Evolutionary conservation across 73 alveolate species (phyloP).

Genomic region (Tetrahymena elliotti): DNA sequence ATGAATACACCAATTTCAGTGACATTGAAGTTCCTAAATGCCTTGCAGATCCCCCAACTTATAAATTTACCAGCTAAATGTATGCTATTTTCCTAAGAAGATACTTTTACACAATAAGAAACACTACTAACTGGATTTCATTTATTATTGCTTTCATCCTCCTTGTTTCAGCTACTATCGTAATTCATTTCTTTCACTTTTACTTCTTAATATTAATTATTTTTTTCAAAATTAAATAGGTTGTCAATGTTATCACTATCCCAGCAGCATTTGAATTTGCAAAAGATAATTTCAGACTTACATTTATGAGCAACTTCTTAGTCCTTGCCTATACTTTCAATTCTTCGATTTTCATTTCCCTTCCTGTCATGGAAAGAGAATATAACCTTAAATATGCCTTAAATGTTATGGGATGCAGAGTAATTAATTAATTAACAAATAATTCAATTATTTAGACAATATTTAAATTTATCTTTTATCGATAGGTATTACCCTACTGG

Average conservation of each 20-base stretch:
- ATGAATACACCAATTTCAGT: neutral
- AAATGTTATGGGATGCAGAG: constrained; percentile 38
- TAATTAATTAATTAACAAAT: neutral
- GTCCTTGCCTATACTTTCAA: constrained; percentile 27
- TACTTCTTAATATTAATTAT: neutral
- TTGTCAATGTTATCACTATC: neutral
- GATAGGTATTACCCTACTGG: constrained; percentile 17
- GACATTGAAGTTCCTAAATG: constrained; percentile 14
- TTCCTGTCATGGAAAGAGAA: constrained; percentile 37
- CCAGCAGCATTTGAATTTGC: neutral
- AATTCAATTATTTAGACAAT: neutral
- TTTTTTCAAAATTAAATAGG: neutral
- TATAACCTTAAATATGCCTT: constrained; percentile 20
- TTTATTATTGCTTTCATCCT: constrained; percentile 14
- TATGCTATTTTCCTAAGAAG: constrained; percentile 18
- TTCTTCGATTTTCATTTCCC: constrained; percentile 16
- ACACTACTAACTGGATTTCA: constrained; percentile 8
- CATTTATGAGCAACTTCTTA: constrained; percentile 9
- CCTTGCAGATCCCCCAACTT: constrained; percentile 7
- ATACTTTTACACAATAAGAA: constrained; percentile 11
- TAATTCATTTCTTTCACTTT: neutral
- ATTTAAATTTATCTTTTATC: neutral
- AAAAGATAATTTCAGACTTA: neutral
- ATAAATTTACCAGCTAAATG: neutral
- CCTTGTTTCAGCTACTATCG: constrained; percentile 19